These are phyloP conservation scores for Leucocoprinus leucothites DNA, from an alignment of 768 basidiomycete genomes.

Conservation along the genomic window DNA sequence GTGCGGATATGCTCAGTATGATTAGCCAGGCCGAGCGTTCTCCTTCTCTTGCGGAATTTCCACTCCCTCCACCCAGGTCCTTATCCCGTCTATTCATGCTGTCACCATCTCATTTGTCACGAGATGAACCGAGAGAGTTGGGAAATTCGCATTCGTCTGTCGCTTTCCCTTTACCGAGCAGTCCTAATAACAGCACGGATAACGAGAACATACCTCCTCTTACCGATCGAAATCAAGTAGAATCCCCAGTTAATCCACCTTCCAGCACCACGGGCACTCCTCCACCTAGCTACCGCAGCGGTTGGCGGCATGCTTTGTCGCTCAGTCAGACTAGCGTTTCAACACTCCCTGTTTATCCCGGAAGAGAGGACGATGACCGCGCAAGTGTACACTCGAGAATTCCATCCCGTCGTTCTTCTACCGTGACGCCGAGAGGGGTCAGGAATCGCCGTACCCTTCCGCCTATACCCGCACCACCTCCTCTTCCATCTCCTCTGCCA, in stretches of 20 bases:
- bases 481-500: not conserved
- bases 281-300: not conserved
- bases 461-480: not conserved
- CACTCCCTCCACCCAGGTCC: not conserved
- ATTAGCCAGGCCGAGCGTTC: not conserved
- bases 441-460: not conserved
- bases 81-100: too few relatives aligned
- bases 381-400: not conserved
- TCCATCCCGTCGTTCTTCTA: not conserved
- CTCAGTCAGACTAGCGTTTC: not conserved
- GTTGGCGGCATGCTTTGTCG: not conserved
- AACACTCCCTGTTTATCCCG: slow-evolving; percentile 2
- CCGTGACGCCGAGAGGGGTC: not conserved
- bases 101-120: too few relatives aligned
- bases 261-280: not conserved
- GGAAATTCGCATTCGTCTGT: not conserved
- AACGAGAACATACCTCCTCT: not conserved
- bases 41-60: slow-evolving; percentile 5
- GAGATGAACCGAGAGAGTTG: not conserved
- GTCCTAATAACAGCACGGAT: too few relatives aligned
- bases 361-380: not conserved
- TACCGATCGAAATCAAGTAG: not conserved
- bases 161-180: not conserved
- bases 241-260: not conserved
- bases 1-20: not conserved